These are phyloP conservation scores for Cenchrus americanus DNA, from an alignment of 176 grass and related monocot species.

Conservation along the genomic window DNA sequence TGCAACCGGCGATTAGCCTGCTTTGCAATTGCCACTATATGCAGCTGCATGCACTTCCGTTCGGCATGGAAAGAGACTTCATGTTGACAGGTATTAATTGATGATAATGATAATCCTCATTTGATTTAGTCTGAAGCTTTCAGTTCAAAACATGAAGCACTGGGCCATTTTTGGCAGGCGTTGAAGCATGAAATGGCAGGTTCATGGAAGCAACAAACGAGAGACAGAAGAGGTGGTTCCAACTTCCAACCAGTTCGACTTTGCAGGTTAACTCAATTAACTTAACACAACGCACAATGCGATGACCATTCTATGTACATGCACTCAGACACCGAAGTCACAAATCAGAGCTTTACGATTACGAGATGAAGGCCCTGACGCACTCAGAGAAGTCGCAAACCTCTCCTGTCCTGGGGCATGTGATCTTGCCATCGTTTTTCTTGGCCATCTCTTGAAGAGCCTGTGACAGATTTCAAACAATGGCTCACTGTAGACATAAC, in stretches of 20 bases:
- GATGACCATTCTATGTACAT: slow-evolving; percentile 51
- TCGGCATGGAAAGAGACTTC: not conserved
- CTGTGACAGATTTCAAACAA: slow-evolving; percentile 29
- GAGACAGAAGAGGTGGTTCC: not conserved
- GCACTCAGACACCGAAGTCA: slow-evolving; percentile 19
- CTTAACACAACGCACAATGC: slow-evolving; percentile 25
- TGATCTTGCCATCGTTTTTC: slow-evolving; percentile 79
- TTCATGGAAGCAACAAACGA: not conserved
- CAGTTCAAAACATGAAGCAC: not conserved
- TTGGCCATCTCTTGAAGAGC: slow-evolving; percentile 94
- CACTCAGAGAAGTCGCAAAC: slow-evolving; percentile 73
- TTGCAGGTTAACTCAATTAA: slow-evolving; percentile 45
- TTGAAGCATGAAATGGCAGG: not conserved
- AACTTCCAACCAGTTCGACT: slow-evolving; percentile 13
- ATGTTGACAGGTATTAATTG: not conserved
- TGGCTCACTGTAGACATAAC: too few species aligned
- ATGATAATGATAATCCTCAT: not conserved
- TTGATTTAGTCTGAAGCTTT: not conserved
- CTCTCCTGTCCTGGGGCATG: slow-evolving; percentile 78
- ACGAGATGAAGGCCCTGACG: slow-evolving; percentile 86
- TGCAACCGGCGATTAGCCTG: not conserved
- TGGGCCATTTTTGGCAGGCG: not conserved
- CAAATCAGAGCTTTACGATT: not conserved
- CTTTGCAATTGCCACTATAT: not conserved
- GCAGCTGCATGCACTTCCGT: not conserved